A percentile compares a stretch with the other conserved stretches of the same genome.
phyloP scores from a whole-genome alignment of 164 flowering plant species.

The Vitis vinifera region ASM3070453v1 NC_081818.1:27068501-27069000 shows the following conservation, averaged over 20 bases:
- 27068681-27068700: slow-evolving; percentile 60
- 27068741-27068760: background rate
- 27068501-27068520: slow-evolving; percentile 48
- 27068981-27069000: slow-evolving; percentile 71
- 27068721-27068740: background rate
- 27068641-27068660: slow-evolving; percentile 59
- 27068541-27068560: background rate
- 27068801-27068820: slow-evolving; percentile 83
- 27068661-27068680: slow-evolving; percentile 54
- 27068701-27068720: slow-evolving; percentile 33
- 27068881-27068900: background rate
- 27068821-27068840: slow-evolving; percentile 77
- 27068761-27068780: background rate
- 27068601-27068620: background rate
- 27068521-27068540: slow-evolving; percentile 51
- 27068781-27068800: slow-evolving; percentile 19
- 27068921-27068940: slow-evolving; percentile 38
- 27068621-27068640: slow-evolving; percentile 21
- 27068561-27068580: no score
- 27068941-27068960: slow-evolving; percentile 81
- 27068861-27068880: background rate
- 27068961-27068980: slow-evolving; percentile 75
- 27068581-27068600: no score
- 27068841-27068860: slow-evolving; percentile 66
- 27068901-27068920: background rate